phyloP scores from a whole-genome alignment of 495 filamentous ascomycete species.

The Podospora tetraspora region DNA sequence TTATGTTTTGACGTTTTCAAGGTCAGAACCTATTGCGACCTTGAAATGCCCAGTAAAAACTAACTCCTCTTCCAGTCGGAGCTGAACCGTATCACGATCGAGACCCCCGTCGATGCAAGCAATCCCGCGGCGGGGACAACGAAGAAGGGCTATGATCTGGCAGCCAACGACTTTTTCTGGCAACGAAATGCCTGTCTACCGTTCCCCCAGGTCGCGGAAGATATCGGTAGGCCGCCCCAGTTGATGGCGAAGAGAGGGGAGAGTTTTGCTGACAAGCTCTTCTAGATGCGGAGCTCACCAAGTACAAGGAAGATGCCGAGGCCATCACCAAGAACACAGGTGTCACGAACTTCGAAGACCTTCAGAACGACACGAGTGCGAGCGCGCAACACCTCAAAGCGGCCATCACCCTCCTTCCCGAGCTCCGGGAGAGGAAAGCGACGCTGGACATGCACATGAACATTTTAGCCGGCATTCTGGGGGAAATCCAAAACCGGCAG shows the following conservation, averaged over 20 bases:
- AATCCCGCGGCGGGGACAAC: slow-evolving; percentile 64
- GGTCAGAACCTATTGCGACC: slow-evolving; percentile 1
- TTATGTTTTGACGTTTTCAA: slow-evolving; percentile 86
- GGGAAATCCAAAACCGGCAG: slow-evolving; percentile 60
- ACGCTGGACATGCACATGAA: slow-evolving; percentile 99
- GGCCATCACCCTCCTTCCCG: slow-evolving; percentile 86
- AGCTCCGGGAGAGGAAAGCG: slow-evolving; percentile 86
- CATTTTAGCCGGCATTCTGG: slow-evolving; percentile 29
- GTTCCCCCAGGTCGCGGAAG: slow-evolving; percentile 94
- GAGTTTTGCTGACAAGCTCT: not conserved
- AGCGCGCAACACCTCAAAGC: slow-evolving; percentile 93
- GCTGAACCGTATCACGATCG: slow-evolving; percentile 93
- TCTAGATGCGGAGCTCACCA: slow-evolving; percentile 61
- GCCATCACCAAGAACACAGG: slow-evolving; percentile 95
- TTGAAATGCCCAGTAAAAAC: not conserved
- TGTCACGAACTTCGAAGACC: slow-evolving; percentile 84
- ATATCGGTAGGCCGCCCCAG: slow-evolving; percentile 52
- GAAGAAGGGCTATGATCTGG: slow-evolving; percentile 87
- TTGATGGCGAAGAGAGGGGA: not conserved
- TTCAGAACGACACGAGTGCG: slow-evolving; percentile 81
- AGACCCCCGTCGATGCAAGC: slow-evolving; percentile 68
- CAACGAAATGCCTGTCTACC: slow-evolving; percentile 84
- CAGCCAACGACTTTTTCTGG: slow-evolving; percentile 95
- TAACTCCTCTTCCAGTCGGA: slow-evolving; percentile 17
- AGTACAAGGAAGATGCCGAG: slow-evolving; percentile 91